Evolutionary conservation across 805 yeast species (phyloP).

Genomic region (Monosporozyma siamensis): DNA sequence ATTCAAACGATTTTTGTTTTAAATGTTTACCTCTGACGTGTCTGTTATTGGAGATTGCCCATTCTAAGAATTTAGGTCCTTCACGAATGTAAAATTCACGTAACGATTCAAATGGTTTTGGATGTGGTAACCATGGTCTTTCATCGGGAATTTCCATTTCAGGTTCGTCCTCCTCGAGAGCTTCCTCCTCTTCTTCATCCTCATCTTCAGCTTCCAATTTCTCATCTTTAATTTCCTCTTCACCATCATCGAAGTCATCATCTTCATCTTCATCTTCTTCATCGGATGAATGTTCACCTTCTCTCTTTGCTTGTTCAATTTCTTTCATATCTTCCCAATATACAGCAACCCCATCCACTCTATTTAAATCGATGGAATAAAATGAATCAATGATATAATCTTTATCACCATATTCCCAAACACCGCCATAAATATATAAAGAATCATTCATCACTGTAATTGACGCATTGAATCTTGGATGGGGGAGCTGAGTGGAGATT

Average conservation of each 20-base stretch:
- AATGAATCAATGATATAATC: conserved; percentile 80
- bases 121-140: conserved; percentile 96
- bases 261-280: conserved; percentile 63
- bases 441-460: conserved; percentile 79
- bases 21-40: conserved; percentile 84
- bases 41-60: conserved; percentile 83
- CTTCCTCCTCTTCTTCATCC: conserved; percentile 63
- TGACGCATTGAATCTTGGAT: conserved; percentile 78
- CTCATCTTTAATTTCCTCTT: conserved; percentile 37
- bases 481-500: conserved; percentile 55
- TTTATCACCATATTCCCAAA: conserved; percentile 79
- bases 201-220: conserved; percentile 38
- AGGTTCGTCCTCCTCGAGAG: conserved; percentile 48
- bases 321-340: conserved; percentile 78
- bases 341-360: conserved; percentile 77
- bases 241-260: conserved; percentile 56
- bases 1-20: conserved; percentile 80
- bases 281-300: conserved; percentile 55
- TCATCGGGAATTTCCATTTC: conserved; percentile 76
- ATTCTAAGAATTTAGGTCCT: conserved; percentile 78
- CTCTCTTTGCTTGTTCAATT: conserved; percentile 40
- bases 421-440: conserved; percentile 81
- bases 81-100: conserved; percentile 80
- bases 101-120: conserved; percentile 81
- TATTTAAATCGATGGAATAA: conserved; percentile 77